Evolutionary conservation across 2,329 filamentous ascomycete species (phyloP), one percentile per base, ranked within the genome.

Genomic region (Fusarium miscanthi): DNA sequence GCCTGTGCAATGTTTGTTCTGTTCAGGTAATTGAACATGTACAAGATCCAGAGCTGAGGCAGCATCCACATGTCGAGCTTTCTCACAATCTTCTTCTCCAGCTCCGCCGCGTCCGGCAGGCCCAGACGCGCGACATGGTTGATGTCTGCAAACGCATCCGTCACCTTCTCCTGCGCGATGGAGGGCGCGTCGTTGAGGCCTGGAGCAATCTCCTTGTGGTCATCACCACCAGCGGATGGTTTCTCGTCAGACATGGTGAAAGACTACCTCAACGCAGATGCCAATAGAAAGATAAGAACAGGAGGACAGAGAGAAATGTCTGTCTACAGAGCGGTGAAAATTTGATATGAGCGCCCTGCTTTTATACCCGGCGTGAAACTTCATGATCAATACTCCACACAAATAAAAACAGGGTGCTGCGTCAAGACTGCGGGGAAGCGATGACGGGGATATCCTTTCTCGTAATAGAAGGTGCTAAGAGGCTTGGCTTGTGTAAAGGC

Each of bases 1-100:
- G 70, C 71, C 41, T 72, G 69, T 1, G 72, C 72, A 17, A 74
- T 74, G 31, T 74, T 74, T 3, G 67, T 74, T 1, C 72, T 52
- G 59, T 74, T 72, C 11, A 74, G 43, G 1, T 74, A 74, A 33
- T 74, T 74, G 63, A 74, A 74, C 69, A 74, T 73, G 58, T 74
- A 74, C 8, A 74, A 43, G 6, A 74, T 64, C 72, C 72, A 74
- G 6, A 74, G 66, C 56, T 73, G 70, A 3, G 72, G 72, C 23
- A 74, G n/a, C 72, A 74, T 70, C 27, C 43, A 70, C 5, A 52
- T 43, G 31, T 74, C 72, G 1, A 75, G 41, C n/a, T 58, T 65
- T 8, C 72, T 57, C 6, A 75, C 72, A n/a, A 74, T 64, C 30
- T 40, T 68, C 59, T 73, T 74, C 42, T 74, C 72, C 3, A 73